A percentile compares a stretch with the other conserved stretches of the same genome.
Conservation (phyloP, 2,329 filamentous ascomycete species). For the Xylariales sp. region DNA sequence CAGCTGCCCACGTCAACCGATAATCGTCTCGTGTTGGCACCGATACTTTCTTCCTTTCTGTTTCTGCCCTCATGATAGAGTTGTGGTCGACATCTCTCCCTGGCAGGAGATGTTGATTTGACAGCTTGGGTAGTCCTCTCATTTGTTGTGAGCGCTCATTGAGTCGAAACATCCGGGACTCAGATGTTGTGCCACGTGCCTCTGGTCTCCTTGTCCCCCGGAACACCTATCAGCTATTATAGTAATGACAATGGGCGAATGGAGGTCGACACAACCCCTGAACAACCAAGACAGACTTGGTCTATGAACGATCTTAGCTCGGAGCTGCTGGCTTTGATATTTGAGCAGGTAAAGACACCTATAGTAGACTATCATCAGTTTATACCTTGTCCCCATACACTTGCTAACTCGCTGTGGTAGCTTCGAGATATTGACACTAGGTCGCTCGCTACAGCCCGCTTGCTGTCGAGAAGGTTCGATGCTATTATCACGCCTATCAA, state of each 20-base stretch:
- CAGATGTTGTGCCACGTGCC: constrained; percentile 7
- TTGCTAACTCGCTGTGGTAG: constrained; percentile 23
- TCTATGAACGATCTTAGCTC: constrained; percentile 34
- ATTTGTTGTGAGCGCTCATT: no score
- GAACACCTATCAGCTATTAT: constrained; percentile 2
- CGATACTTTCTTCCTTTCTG: no score
- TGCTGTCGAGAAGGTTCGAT: constrained; percentile 35
- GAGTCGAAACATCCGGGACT: no score
- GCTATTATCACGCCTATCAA: constrained; percentile 37
- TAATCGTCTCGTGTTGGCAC: no score
- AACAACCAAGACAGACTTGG: constrained; percentile 14
- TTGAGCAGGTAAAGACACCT: constrained; percentile 31
- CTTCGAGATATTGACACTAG: constrained; percentile 32
- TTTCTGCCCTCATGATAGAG: no score
- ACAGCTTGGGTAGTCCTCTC: no score
- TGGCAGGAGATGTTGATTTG: no score
- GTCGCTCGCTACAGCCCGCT: constrained; percentile 30
- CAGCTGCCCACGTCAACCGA: no score
- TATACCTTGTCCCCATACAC: neutral
- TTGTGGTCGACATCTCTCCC: no score
- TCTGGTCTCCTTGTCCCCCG: constrained; percentile 12
- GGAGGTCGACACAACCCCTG: constrained; percentile 10
- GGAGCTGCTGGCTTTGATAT: constrained; percentile 37
- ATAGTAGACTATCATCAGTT: neutral
- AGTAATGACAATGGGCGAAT: constrained; percentile 12